These are phyloP conservation scores for Agroathelia rolfsii DNA, from an alignment of 1,284 basidiomycete genomes.

Conservation along the genomic window DNA sequence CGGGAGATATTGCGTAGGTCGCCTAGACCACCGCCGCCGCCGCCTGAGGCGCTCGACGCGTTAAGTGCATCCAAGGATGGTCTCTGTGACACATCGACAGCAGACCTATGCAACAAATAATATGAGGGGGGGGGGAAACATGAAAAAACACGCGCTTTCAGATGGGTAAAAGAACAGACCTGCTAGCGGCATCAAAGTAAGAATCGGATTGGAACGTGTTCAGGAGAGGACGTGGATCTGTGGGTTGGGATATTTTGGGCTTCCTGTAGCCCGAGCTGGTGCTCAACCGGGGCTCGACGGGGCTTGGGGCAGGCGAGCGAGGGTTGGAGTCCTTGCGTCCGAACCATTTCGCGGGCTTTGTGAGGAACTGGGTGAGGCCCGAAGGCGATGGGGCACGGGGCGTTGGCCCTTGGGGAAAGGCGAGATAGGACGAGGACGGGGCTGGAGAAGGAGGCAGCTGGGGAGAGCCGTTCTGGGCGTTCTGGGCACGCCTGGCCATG, in stretches of 20 bases:
- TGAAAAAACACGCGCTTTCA: conserved; percentile 1
- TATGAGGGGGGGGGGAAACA: conserved; percentile 11
- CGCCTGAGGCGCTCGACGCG: conserved; percentile 27
- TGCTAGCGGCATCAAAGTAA: conserved; percentile 31
- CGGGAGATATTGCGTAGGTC: conserved; percentile 60
- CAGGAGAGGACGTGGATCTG: conserved; percentile 66
- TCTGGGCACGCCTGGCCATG: too few species aligned
- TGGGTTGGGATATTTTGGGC: conserved; percentile 72
- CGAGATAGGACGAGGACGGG: conserved; percentile 16
- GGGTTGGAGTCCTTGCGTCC: conserved; percentile 28
- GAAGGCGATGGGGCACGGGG: conserved; percentile 26
- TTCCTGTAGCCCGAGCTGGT: conserved; percentile 45
- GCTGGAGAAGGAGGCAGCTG: conserved; percentile 16
- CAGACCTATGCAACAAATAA: conserved; percentile 38
- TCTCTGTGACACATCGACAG: conserved; percentile 50
- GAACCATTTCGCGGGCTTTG: conserved; percentile 41
- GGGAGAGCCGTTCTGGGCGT: too few species aligned
- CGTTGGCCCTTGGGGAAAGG: conserved; percentile 20
- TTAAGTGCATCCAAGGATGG: conserved; percentile 27
- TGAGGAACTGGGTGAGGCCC: conserved; percentile 31
- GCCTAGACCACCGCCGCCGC: conserved; percentile 33
- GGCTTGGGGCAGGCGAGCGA: conserved; percentile 20
- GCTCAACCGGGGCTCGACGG: conserved; percentile 42
- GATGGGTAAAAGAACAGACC: conserved; percentile 28
- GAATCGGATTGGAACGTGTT: conserved; percentile 31